Conservation (phyloP, 73 alveolate species). For the Tetrahymena thermophila region DNA sequence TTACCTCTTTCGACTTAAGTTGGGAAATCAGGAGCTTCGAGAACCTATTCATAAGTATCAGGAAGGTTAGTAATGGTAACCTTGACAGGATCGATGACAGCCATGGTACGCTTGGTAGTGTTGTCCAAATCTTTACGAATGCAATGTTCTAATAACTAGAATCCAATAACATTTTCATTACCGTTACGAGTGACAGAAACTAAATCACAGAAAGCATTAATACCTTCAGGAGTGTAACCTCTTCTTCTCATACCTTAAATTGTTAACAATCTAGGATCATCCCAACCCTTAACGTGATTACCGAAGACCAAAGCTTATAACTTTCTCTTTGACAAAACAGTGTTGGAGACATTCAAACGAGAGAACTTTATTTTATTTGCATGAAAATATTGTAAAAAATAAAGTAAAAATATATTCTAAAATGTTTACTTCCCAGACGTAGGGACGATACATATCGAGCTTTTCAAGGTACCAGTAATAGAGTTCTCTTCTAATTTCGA, state of each 20-base stretch:
- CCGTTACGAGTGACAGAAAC: slow-evolving; percentile 95
- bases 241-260: slow-evolving; percentile 95
- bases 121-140: slow-evolving; percentile 88
- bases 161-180: slow-evolving; percentile 85
- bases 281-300: slow-evolving; percentile 91
- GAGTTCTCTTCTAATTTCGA: slow-evolving; percentile 97
- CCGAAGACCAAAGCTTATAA: slow-evolving; percentile 75
- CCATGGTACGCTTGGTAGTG: slow-evolving; percentile 94
- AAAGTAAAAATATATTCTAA: background rate
- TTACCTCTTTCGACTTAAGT: slow-evolving; percentile 77
- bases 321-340: slow-evolving; percentile 91
- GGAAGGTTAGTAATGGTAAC: slow-evolving; percentile 68
- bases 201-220: slow-evolving; percentile 88
- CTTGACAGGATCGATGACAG: slow-evolving; percentile 87
- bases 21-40: slow-evolving; percentile 91
- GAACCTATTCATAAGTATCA: slow-evolving; percentile 44
- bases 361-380: slow-evolving; percentile 48
- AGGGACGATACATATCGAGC: slow-evolving; percentile 93
- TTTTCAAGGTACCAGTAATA: slow-evolving; percentile 98
- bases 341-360: slow-evolving; percentile 90
- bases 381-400: background rate
- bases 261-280: slow-evolving; percentile 96
- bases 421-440: slow-evolving; percentile 83
- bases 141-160: slow-evolving; percentile 86
- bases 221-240: slow-evolving; percentile 96